Percentiles rank a stretch among this genome's conserved stretches.
These are phyloP conservation scores for Metarhizium robertsii DNA, from an alignment of 2,329 filamentous ascomycete species.

Conservation along the genomic window DNA sequence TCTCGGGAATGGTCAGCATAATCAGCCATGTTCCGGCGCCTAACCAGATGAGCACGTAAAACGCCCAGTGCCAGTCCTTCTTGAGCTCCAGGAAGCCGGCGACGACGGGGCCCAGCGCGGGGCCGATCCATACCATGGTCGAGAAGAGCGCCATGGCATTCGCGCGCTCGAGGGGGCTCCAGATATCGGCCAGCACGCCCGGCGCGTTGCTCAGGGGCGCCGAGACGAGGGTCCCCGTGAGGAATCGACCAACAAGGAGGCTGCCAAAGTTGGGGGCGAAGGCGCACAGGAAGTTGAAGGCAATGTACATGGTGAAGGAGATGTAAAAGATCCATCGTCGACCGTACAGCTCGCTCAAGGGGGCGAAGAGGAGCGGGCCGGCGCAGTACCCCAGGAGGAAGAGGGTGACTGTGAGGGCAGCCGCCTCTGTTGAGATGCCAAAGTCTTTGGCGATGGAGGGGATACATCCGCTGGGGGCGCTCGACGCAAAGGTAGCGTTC, in stretches of 20 bases:
- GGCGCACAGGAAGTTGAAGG: constrained; percentile 43
- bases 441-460: constrained; percentile 25
- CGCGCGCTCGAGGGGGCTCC: constrained; percentile 40
- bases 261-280: constrained; percentile 44
- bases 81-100: constrained; percentile 48
- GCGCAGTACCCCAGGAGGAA: constrained; percentile 48
- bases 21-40: constrained; percentile 28
- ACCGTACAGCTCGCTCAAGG: constrained; percentile 48
- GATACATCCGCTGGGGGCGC: constrained; percentile 23
- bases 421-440: constrained; percentile 34
- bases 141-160: constrained; percentile 46
- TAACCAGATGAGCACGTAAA: constrained; percentile 37
- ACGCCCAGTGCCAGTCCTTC: constrained; percentile 44
- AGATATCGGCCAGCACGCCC: constrained; percentile 44
- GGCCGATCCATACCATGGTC: constrained; percentile 44
- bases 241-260: constrained; percentile 44
- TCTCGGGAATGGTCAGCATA: constrained; percentile 52
- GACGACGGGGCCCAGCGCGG: constrained; percentile 43
- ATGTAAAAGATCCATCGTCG: constrained; percentile 43
- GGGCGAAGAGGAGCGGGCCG: constrained; percentile 49
- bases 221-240: constrained; percentile 46
- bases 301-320: constrained; percentile 37
- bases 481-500: constrained; percentile 43
- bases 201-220: constrained; percentile 38
- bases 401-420: constrained; percentile 40